phyloP scores from a whole-genome alignment of 2,329 filamentous ascomycete genomes.

The Fusarium protoensiforme region DNA sequence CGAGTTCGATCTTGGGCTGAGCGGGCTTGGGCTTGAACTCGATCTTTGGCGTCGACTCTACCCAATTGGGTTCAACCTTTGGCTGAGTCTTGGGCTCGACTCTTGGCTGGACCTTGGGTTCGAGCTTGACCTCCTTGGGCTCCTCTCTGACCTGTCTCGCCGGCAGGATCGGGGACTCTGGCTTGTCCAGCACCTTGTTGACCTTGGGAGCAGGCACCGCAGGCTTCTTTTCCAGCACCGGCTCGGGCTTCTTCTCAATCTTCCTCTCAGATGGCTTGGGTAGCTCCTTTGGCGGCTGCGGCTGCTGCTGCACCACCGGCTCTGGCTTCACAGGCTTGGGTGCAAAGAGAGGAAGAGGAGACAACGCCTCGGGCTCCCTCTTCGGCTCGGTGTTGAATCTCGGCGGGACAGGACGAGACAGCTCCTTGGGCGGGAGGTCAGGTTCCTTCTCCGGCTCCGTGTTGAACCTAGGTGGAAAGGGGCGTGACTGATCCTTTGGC shows the following conservation, averaged over 20 bases:
- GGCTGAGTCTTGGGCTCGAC: not conserved
- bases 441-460: constrained; percentile 12
- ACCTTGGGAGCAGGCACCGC: not conserved
- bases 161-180: not conserved
- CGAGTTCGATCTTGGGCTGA: not conserved
- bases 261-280: not conserved
- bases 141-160: not conserved
- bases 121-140: not conserved
- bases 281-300: not conserved
- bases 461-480: constrained; percentile 13
- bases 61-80: not conserved
- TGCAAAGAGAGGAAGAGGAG: constrained; percentile 14
- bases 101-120: not conserved
- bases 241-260: not conserved
- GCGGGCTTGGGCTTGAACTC: not conserved
- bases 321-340: not conserved
- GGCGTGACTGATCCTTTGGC: constrained; percentile 17
- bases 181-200: not conserved
- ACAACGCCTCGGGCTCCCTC: not conserved
- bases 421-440: not conserved
- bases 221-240: not conserved
- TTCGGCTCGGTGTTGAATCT: constrained; percentile 19
- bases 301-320: not conserved
- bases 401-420: constrained; percentile 9
- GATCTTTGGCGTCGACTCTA: not conserved